Evolutionary conservation across 129 eudicot species (phyloP).

Genomic region (carrot (Daucus carota)): DH1_v3.0 NC_030385.2:9843001-9843500

Average conservation of each 20-base stretch:
- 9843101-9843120: conserved; percentile 6
- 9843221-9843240: background rate
- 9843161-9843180: background rate
- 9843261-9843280: background rate
- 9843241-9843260: background rate
- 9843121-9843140: conserved; percentile 4
- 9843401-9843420: conserved; percentile 35
- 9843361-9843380: background rate
- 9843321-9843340: background rate
- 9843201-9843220: background rate
- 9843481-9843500: conserved; percentile 1
- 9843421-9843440: conserved; percentile 49
- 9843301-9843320: conserved; percentile 1
- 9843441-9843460: conserved; percentile 17
- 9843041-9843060: background rate
- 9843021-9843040: background rate
- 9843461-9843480: background rate
- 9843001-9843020: background rate
- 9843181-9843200: background rate
- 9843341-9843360: background rate
- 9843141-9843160: conserved; percentile 7
- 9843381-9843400: conserved; percentile 41
- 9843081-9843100: conserved; percentile 2
- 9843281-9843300: background rate
- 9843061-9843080: conserved; percentile 3